Evolutionary conservation across 352 stramenopile species (phyloP).

Genomic region (Globisporangium mamillatum): DNA sequence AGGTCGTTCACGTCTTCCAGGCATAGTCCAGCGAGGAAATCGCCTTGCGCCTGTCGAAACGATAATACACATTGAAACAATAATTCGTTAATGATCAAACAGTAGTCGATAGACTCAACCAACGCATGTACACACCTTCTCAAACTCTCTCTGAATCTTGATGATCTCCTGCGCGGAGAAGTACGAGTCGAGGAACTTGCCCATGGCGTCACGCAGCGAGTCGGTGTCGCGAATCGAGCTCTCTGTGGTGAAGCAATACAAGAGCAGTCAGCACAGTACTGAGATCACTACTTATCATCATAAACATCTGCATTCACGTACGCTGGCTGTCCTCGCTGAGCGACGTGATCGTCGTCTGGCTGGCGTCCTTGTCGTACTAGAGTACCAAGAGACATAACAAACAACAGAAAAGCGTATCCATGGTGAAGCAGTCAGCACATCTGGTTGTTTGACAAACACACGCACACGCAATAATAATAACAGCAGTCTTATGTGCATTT

Average conservation of each 20-base stretch:
- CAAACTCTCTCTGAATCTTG: conserved; percentile 58
- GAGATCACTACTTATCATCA: neutral
- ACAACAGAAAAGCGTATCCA: conserved; percentile 2
- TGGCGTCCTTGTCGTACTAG: conserved; percentile 23
- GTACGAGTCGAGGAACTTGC: conserved; percentile 65
- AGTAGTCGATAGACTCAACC: neutral
- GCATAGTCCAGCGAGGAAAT: conserved; percentile 57
- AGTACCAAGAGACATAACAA: neutral
- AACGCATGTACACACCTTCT: conserved; percentile 39
- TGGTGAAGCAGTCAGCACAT: neutral
- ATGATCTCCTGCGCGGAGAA: conserved; percentile 56
- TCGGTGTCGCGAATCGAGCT: conserved; percentile 37
- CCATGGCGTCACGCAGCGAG: conserved; percentile 40
- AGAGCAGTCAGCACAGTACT: neutral
- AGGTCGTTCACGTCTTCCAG: conserved; percentile 73
- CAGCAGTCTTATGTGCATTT: neutral
- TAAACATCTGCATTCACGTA: neutral
- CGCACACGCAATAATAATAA: neutral
- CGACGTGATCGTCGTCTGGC: conserved; percentile 11
- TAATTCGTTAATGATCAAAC: neutral
- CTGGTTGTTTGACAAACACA: neutral
- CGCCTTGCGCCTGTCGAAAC: conserved; percentile 31
- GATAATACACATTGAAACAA: neutral
- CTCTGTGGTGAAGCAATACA: conserved; percentile 3
- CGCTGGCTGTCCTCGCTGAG: conserved; percentile 10